phyloP scores from a whole-genome alignment of 495 filamentous ascomycete genomes.

The Lindgomyces ingoldianus region DNA sequence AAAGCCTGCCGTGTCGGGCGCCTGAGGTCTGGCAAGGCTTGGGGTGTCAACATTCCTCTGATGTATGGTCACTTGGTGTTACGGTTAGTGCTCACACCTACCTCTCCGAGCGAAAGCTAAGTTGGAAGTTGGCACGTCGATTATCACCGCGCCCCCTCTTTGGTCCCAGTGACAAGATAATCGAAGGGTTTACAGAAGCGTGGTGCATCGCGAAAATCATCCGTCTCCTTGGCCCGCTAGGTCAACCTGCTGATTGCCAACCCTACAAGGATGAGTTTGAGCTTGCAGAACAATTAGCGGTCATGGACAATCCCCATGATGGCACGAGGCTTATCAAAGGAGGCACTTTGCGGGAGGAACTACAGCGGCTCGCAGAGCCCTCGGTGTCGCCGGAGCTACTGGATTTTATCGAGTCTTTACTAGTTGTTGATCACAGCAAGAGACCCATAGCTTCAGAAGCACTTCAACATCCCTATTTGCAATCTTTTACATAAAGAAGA shows the following conservation, averaged over 20 bases:
- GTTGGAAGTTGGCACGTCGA: conserved; percentile 17
- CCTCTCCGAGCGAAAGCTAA: conserved; percentile 14
- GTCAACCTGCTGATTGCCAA: conserved; percentile 21
- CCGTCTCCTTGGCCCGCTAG: conserved; percentile 35
- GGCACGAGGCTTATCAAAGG: conserved; percentile 30
- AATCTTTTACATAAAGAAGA: conserved; percentile 13
- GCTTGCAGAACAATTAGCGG: conserved; percentile 30
- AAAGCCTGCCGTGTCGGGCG: conserved; percentile 35
- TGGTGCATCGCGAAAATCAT: conserved; percentile 40
- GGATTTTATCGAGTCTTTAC: conserved; percentile 32
- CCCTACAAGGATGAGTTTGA: conserved; percentile 32
- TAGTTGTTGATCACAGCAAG: conserved; percentile 35
- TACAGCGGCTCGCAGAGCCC: conserved; percentile 27
- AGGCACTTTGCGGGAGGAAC: conserved; percentile 34
- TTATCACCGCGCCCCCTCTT: conserved; percentile 27
- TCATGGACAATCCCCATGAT: conserved; percentile 20
- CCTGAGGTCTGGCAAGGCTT: conserved; percentile 42
- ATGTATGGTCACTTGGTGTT: conserved; percentile 40
- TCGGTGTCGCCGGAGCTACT: conserved; percentile 25
- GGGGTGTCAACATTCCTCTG: conserved; percentile 37
- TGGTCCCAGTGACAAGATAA: conserved; percentile 33
- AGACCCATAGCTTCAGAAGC: conserved; percentile 39
- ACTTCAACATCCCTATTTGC: conserved; percentile 33
- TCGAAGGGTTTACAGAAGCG: conserved; percentile 34
- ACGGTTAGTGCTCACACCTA: conserved; percentile 35